Conservation (phyloP, 164 flowering plant species). For the Stephania japonica region DNA sequence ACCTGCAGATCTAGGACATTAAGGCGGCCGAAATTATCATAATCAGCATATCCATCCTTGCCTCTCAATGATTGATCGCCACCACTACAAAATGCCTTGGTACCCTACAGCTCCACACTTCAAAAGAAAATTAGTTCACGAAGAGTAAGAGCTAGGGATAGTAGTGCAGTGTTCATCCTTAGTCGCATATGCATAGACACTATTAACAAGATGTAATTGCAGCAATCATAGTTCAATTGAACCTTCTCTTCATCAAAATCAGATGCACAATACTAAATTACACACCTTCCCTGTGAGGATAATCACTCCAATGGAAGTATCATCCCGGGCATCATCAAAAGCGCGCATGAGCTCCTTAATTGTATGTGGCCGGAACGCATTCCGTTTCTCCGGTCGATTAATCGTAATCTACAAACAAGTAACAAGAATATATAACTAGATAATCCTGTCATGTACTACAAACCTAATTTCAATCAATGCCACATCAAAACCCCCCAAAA, state of each 20-base stretch:
- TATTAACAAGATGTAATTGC: neutral
- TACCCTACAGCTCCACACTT: constrained; percentile 46
- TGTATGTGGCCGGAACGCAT: constrained; percentile 82
- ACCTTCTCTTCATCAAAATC: neutral
- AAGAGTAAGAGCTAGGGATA: neutral
- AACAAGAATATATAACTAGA: neutral
- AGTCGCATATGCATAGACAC: neutral
- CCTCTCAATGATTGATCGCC: constrained; percentile 88
- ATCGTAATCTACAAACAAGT: constrained; percentile 62
- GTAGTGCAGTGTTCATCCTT: neutral
- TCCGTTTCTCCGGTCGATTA: constrained; percentile 87
- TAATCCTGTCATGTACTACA: neutral
- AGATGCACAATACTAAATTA: neutral
- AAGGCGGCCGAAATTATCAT: constrained; percentile 70
- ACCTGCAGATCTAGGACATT: constrained; percentile 93
- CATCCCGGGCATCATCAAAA: constrained; percentile 88
- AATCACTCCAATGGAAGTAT: constrained; percentile 75
- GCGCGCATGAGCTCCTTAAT: constrained; percentile 80
- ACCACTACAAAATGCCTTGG: constrained; percentile 92
- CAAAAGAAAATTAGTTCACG: neutral
- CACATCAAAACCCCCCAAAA: too few species aligned
- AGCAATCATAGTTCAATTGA: neutral
- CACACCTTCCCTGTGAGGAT: constrained; percentile 84
- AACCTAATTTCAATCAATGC: too few species aligned
- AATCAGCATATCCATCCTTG: constrained; percentile 71